Conservation (phyloP, 768 basidiomycete species). For the Boletus rubescentipes region DNA sequence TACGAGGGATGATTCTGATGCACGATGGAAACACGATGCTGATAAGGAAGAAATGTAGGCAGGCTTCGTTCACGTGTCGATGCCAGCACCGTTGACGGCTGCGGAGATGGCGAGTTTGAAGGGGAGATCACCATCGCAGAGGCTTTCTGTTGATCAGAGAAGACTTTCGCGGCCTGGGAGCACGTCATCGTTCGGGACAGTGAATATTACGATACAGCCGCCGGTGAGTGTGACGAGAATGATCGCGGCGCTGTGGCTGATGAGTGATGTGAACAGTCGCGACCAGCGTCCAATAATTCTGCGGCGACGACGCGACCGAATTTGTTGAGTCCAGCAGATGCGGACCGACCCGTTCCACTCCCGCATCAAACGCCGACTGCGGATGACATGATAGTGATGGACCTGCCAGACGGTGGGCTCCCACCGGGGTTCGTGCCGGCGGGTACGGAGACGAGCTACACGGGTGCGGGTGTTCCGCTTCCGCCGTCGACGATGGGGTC, state of each 20-base stretch:
- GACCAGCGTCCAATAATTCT: conserved; percentile 39
- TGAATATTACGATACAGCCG: conserved; percentile 33
- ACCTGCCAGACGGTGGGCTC: conserved; percentile 26
- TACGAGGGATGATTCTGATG: conserved; percentile 13
- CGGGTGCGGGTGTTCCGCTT: conserved; percentile 31
- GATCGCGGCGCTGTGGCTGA: conserved; percentile 4
- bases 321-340: conserved; percentile 41
- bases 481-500: conserved; percentile 30
- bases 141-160: conserved; percentile 26
- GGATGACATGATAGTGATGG: conserved; percentile 24
- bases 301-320: conserved; percentile 26
- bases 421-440: conserved; percentile 40
- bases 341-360: conserved; percentile 37
- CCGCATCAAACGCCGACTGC: conserved; percentile 15
- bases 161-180: conserved; percentile 27
- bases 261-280: conserved; percentile 30
- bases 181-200: conserved; percentile 31
- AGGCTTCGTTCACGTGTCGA: conserved; percentile 36
- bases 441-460: conserved; percentile 19
- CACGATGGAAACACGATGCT: conserved; percentile 14
- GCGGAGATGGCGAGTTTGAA: conserved; percentile 24
- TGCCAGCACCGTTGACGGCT: conserved; percentile 29
- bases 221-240: conserved; percentile 22
- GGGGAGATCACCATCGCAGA: conserved; percentile 15
- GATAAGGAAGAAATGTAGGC: conserved; percentile 16